Conservation (phyloP, 495 filamentous ascomycete genomes). For the Geoglossum glabrum region DNA sequence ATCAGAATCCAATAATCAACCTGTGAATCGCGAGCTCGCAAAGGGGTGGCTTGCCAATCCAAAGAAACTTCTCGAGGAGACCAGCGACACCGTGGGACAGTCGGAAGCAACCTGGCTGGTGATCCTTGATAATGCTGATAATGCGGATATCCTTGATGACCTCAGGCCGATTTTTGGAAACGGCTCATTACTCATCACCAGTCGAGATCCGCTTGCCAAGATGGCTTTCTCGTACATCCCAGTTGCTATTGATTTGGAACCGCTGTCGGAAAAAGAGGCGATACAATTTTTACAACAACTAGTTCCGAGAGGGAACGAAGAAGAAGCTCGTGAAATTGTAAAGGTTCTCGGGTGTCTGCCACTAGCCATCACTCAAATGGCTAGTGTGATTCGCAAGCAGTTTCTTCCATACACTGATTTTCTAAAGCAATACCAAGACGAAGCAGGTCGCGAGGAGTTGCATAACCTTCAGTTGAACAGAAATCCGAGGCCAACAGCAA, state of each 20-base stretch:
- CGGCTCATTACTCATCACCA: background rate
- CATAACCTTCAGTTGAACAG: background rate
- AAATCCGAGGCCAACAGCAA: background rate
- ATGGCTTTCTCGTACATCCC: background rate
- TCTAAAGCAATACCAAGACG: background rate
- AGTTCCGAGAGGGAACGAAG: too few relatives aligned
- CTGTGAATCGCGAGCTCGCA: constrained; percentile 12
- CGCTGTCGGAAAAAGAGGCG: background rate
- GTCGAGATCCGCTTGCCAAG: background rate
- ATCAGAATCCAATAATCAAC: constrained; percentile 13
- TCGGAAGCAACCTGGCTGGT: constrained; percentile 19
- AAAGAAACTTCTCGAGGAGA: background rate
- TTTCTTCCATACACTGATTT: background rate
- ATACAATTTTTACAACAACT: background rate
- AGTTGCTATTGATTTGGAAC: background rate
- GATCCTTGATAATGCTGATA: constrained; percentile 23
- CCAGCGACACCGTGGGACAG: background rate
- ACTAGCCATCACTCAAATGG: background rate
- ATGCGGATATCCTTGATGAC: constrained; percentile 14
- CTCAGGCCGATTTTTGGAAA: constrained; percentile 14
- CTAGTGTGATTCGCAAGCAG: background rate
- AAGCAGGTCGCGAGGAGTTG: background rate
- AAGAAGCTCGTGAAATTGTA: background rate
- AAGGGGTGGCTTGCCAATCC: background rate
- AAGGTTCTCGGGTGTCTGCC: background rate